Conservation (phyloP, 2,329 filamentous ascomycete species). For the Lasiodiplodia theobromae region DNA sequence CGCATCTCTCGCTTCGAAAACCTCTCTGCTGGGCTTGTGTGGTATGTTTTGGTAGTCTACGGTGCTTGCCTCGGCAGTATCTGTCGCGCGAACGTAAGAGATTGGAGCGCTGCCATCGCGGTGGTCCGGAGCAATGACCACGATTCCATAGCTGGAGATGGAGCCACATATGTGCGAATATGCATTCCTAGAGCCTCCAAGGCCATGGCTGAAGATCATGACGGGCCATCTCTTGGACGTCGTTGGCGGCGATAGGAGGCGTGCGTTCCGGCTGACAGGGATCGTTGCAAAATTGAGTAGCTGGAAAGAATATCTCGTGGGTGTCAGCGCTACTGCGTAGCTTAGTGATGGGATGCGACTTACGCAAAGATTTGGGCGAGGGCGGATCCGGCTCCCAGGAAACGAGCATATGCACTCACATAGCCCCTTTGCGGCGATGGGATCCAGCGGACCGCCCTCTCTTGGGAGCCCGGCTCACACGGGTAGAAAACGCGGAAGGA, state of each 20-base stretch:
- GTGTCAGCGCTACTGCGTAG: background rate
- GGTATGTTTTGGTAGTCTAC: conserved; percentile 57
- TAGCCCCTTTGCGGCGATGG: conserved; percentile 78
- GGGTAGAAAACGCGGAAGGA: conserved; percentile 87
- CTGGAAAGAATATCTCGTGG: conserved; percentile 68
- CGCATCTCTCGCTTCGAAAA: conserved; percentile 71
- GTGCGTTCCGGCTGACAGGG: conserved; percentile 75
- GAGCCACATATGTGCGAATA: conserved; percentile 85
- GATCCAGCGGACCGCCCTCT: conserved; percentile 75
- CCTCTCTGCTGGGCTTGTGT: conserved; percentile 70
- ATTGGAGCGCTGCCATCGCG: conserved; percentile 81
- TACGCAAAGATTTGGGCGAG: conserved; percentile 51
- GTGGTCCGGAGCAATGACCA: conserved; percentile 83
- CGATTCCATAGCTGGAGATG: conserved; percentile 79
- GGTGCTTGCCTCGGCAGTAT: conserved; percentile 47
- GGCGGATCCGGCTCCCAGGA: conserved; percentile 70
- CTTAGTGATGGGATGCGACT: conserved; percentile 26
- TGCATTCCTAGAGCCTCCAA: conserved; percentile 80
- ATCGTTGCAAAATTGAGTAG: conserved; percentile 77
- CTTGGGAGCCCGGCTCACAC: conserved; percentile 55
- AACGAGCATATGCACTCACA: conserved; percentile 77
- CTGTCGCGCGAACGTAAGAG: conserved; percentile 71
- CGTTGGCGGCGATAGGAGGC: conserved; percentile 59
- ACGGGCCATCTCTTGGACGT: conserved; percentile 73
- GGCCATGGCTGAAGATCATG: conserved; percentile 84